These are phyloP conservation scores for Hygrophila difformis DNA, from an alignment of 257 asterid species.

Conservation along the genomic window DNA sequence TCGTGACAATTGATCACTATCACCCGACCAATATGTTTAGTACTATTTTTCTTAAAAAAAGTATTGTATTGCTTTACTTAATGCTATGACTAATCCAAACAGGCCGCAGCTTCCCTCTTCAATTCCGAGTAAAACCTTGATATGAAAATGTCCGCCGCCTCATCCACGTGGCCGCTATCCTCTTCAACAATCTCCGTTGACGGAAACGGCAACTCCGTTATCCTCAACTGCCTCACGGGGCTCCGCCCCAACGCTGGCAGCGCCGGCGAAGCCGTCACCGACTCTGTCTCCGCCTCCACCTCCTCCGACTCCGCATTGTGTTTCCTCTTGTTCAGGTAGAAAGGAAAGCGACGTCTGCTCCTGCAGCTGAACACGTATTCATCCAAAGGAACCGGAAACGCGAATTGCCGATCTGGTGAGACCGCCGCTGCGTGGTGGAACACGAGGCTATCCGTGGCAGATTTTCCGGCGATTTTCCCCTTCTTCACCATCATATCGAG, in stretches of 20 bases:
- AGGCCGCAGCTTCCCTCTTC: slow-evolving; percentile 30
- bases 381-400: slow-evolving; percentile 5
- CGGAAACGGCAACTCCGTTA: slow-evolving; percentile 65
- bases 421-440: slow-evolving; percentile 41
- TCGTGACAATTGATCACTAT: background rate
- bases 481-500: slow-evolving; percentile 61
- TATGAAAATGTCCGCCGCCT: slow-evolving; percentile 59
- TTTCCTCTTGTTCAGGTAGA: slow-evolving; percentile 33
- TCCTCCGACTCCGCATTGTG: no score
- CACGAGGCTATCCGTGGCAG: slow-evolving; percentile 56
- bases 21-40: no score
- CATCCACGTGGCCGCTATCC: slow-evolving; percentile 42
- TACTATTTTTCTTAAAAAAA: no score
- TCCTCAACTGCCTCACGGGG: slow-evolving; percentile 65
- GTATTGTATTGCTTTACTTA: no score
- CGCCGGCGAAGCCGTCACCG: slow-evolving; percentile 48
- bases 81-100: background rate
- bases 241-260: slow-evolving; percentile 68
- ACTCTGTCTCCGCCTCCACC: slow-evolving; percentile 11
- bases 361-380: slow-evolving; percentile 85
- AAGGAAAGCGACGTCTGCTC: slow-evolving; percentile 50
- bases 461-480: slow-evolving; percentile 72
- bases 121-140: slow-evolving; percentile 43
- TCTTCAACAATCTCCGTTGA: slow-evolving; percentile 21
- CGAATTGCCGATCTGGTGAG: no score